Base-by-base conservation (phyloP, 768 basidiomycete genomes). In the Hydnomerulius pinastri region DNA sequence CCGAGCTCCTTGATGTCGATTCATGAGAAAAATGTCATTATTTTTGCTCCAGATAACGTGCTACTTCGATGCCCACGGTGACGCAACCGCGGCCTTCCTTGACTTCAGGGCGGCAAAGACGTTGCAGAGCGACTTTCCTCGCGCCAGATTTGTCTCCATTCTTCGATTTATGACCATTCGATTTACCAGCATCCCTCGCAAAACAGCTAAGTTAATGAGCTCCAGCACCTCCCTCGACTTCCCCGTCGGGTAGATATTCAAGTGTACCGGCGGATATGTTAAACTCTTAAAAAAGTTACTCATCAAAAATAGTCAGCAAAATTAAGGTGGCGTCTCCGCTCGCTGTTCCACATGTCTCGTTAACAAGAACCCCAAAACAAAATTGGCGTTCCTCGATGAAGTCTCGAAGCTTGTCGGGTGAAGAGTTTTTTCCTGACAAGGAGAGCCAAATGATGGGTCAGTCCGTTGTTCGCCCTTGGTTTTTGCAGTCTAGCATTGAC, bases 281-380 rank as follows among this genome's bases (percentile, higher is more conserved):
- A n/a, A n/a, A n/a, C n/a, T n/a, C n/a, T n/a, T n/a, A n/a, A n/a
- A n/a, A n/a, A n/a, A n/a, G n/a, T n/a, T n/a, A n/a, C n/a, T n/a
- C n/a, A 36, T 38, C 38, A 48, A n/a, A 37, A 57, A 35, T 17
- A 18, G 32, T 33, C 32, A 13, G 2, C 33, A 35, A 35, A 35
- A 1, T 24, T 20, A 32, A 33, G 5, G 48, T 52, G 51, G 46
- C 54, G 41, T 28, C 17, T 30, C 44, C 46, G 18, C 46, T 46
- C 17, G 7, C 35, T 49, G 43, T 50, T 61, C 36, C 50, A 52
- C 41, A 46, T 39, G 15, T 44, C n/a, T 41, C 32, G 11, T 45
- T n/a, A n/a, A 43, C 41, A 38, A 33, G 20, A 18, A 49, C 56
- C 51, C 56, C 41, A 28, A 45, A 58, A 48, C 13, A 27, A 17